Base-by-base conservation (phyloP, 1,139 yeast genomes). In the Geotrichum macrosporum region DNA sequence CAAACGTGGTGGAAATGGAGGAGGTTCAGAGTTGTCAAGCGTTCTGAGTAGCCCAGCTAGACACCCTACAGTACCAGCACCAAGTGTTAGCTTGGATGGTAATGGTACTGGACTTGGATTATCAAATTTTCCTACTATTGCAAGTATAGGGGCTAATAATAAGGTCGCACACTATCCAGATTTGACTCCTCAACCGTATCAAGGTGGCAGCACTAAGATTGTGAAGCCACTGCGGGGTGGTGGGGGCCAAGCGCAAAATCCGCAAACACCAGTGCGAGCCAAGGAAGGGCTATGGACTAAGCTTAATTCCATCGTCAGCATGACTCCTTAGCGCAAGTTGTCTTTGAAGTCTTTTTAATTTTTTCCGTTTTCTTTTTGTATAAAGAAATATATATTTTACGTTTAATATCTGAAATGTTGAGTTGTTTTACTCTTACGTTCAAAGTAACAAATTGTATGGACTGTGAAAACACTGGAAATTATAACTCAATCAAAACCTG, bases 141-240 rank as follows among this genome's bases (percentile, higher is more conserved):
- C 9, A 6, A 24, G 27, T 24, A 10, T 24, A 6, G 10, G 6
- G 27, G 27, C 9, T 24, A 24, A 24, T 10, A 24, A 24, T 6
- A 10, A 10, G 10, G 27, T 6, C 9, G 27, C 6, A 6, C 9
- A 10, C 10, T 24, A 6, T 6, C 27, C 27, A 6, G 6, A 24
- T 24, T 6, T 24, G 9, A 41, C 48, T 2, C 50, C 50, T 1
- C 32, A 37, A 38, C 44, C 44, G 3, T 39, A 45, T 22, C 35
- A 27, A 6, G 36, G 48, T 9, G n/a, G n/a, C n/a, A 35, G 37
- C 13, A 44, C 43, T 21, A 56, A 80, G 51, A 81, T 82, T 19
- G 79, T 83, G 35, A 81, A 80, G 61, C 89, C 92, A 1, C 61
- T 81, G 51, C 69, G 84, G 44, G 85, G 85, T 1, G 83, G 83